Evolutionary conservation across 2,329 filamentous ascomycete genomes (phyloP), one percentile per base, ranked within the genome.

Genomic region (Botryosphaeria dothidea): DNA sequence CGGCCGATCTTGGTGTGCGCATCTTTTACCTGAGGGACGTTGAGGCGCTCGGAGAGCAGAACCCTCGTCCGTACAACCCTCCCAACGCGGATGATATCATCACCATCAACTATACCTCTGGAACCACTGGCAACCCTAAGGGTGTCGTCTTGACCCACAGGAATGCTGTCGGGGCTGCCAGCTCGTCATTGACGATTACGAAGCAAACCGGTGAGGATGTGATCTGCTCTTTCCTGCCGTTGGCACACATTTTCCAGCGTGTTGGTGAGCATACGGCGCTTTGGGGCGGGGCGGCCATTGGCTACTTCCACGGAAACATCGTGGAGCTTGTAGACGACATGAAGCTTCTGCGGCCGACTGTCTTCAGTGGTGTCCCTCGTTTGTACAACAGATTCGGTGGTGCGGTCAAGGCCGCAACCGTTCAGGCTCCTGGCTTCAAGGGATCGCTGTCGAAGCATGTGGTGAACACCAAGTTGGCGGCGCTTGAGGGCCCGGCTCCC

Each of bases 251-350:
- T 72, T 97, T 92, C 77, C 91, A 93, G 69, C 90, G 95, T 64
- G 84, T 97, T 69, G 83, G 89, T 45, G 95, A 99, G 75, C 91
- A 96, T 75, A 82, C 84, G 3, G 86, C 87, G 15, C 82, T 97
- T 17, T 87, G 90, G 72, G 84, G 86, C 61, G 93, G 92, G 63
- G 87, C 86, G 36, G 82, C 87, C 8, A 88, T 97, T 71, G 95
- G 94, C 13, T 99, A 94, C 78, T 99, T 97, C 85, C 92, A 95
- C 71, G 95, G 95, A 63, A 92, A 97, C 74, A 90, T 97, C 67
- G 75, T 91, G 13, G 91, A 91, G 68, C 82, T 99, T 19, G 88
- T 96, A 0, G 95, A 99, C 66, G 95, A 99, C 74, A 79, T 99
- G 80, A 96, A 98, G 82, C 77, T 92, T 43, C 83, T 99, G 65